These are phyloP conservation scores for Bipolaris gigantea DNA, from an alignment of 2,329 filamentous ascomycete genomes.

Conservation along the genomic window DNA sequence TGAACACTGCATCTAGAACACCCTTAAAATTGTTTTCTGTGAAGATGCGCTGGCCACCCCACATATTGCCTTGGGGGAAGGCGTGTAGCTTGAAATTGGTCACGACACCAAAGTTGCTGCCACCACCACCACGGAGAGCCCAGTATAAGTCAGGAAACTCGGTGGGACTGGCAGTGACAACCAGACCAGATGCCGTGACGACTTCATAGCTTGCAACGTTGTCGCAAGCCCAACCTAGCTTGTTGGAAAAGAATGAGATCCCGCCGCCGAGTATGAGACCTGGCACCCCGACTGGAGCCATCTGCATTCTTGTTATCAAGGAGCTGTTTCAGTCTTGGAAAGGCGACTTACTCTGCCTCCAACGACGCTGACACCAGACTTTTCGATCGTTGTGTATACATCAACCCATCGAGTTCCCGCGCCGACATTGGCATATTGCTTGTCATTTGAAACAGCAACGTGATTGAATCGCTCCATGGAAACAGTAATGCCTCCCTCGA, in stretches of 20 bases:
- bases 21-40: conserved; percentile 16
- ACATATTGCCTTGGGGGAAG: conserved; percentile 12
- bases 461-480: conserved; percentile 42
- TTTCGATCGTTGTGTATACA: conserved; percentile 37
- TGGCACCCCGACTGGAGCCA: conserved; percentile 35
- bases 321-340: conserved; percentile 20
- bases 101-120: conserved; percentile 40
- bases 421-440: conserved; percentile 31
- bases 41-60: conserved; percentile 18
- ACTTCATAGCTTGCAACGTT: conserved; percentile 32
- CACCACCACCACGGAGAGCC: conserved; percentile 40
- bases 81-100: conserved; percentile 29
- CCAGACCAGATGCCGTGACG: conserved; percentile 45
- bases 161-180: conserved; percentile 37
- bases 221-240: conserved; percentile 30
- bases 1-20: conserved; percentile 10
- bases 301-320: conserved; percentile 9
- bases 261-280: conserved; percentile 38
- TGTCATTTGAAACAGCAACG: conserved; percentile 28
- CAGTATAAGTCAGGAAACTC: conserved; percentile 42
- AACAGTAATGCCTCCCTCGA: conserved; percentile 49
- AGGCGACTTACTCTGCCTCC: conserved; percentile 34
- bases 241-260: conserved; percentile 29
- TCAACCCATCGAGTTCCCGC: conserved; percentile 41
- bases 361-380: conserved; percentile 30